These are phyloP conservation scores for Pseudovirgaria hyperparasitica DNA, from an alignment of 2,329 filamentous ascomycete genomes.

Conservation along the genomic window DNA sequence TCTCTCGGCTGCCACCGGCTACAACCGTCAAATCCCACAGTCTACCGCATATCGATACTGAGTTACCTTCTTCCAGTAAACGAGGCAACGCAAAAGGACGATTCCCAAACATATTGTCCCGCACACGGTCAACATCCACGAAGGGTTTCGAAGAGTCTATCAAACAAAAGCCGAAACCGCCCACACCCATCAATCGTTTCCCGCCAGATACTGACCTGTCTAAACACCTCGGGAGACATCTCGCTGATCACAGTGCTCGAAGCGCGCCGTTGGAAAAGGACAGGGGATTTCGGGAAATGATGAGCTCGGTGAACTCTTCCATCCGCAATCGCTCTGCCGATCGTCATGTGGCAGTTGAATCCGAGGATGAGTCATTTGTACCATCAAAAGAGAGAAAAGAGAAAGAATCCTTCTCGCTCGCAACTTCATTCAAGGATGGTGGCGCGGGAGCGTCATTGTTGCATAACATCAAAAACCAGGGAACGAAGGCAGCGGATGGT, in stretches of 20 bases:
- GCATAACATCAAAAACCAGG: slow-evolving; percentile 59
- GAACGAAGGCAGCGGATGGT: slow-evolving; percentile 59
- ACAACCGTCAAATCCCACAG: slow-evolving; percentile 16
- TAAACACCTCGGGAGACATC: slow-evolving; percentile 17
- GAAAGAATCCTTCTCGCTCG: slow-evolving; percentile 16
- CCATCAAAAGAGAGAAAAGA: slow-evolving; percentile 17
- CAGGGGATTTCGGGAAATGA: slow-evolving; percentile 54
- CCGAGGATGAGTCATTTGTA: slow-evolving; percentile 15
- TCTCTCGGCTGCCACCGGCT: neutral
- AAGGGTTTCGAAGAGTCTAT: slow-evolving; percentile 11
- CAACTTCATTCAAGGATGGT: slow-evolving; percentile 47
- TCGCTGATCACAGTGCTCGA: slow-evolving; percentile 32
- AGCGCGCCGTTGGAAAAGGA: slow-evolving; percentile 56
- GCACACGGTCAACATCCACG: slow-evolving; percentile 32
- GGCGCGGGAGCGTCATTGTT: slow-evolving; percentile 52
- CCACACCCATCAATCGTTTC: slow-evolving; percentile 15
- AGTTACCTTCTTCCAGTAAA: slow-evolving; percentile 7
- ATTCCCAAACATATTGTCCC: slow-evolving; percentile 24
- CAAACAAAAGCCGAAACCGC: slow-evolving; percentile 18
- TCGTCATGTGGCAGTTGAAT: slow-evolving; percentile 32
- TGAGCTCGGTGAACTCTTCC: slow-evolving; percentile 41
- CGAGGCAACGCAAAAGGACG: slow-evolving; percentile 15
- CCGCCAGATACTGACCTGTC: slow-evolving; percentile 3
- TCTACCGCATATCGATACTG: slow-evolving; percentile 4
- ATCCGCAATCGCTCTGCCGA: slow-evolving; percentile 63